A percentile compares a stretch with the other conserved stretches of the same genome.
phyloP scores from a whole-genome alignment of 1,284 basidiomycete species.

The Irpex lacteus region DNA sequence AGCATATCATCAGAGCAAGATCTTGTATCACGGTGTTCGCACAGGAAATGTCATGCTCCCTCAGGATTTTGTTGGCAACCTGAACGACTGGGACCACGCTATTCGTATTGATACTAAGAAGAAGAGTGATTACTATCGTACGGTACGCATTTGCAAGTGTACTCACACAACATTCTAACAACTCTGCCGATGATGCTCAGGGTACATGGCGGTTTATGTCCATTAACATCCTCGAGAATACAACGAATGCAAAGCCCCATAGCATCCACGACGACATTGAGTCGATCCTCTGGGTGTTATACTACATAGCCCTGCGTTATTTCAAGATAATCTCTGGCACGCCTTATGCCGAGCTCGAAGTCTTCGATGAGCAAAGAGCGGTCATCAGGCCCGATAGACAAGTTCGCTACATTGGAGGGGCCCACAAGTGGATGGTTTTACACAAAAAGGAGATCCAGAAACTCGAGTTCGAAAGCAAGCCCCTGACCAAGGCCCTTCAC shows the following conservation, averaged over 20 bases:
- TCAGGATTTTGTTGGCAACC: neutral
- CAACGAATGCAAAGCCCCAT: neutral
- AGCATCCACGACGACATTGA: conserved; percentile 1
- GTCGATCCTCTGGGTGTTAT: neutral
- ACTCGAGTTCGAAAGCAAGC: neutral
- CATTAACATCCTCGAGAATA: too few species aligned
- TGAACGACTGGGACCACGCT: conserved; percentile 15
- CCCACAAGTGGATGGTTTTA: neutral
- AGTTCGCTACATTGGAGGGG: neutral
- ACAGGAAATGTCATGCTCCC: conserved; percentile 14
- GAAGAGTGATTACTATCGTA: neutral
- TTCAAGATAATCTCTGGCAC: neutral
- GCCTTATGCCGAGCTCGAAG: neutral
- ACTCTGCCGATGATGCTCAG: neutral
- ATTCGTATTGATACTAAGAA: neutral
- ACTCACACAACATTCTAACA: too few species aligned
- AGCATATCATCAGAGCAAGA: neutral
- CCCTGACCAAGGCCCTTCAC: neutral
- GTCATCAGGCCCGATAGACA: neutral
- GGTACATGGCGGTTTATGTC: neutral
- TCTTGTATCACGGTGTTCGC: conserved; percentile 14
- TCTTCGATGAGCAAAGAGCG: neutral
- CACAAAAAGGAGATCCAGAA: neutral
- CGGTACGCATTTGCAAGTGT: neutral
- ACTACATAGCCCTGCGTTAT: neutral